Conservation (phyloP, 176 grass and related monocot species). For the Juncus inflexus region DNA sequence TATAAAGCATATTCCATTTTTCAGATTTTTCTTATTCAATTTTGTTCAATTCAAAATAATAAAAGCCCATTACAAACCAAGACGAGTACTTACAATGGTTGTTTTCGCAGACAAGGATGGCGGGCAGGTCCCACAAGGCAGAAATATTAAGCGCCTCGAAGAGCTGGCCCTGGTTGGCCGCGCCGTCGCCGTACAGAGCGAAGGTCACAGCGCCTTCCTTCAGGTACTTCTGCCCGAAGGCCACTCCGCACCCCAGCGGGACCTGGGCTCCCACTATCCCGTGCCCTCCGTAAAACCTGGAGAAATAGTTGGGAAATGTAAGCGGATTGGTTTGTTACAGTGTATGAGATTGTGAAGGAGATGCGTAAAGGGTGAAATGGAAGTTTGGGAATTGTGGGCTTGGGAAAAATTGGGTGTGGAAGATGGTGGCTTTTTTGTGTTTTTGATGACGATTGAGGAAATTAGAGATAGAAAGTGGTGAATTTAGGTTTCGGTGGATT, state of each 20-base stretch:
- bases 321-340: too few species aligned
- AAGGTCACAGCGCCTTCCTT: constrained; percentile 78
- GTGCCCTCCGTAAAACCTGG: constrained; percentile 65
- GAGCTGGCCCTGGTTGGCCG: constrained; percentile 88
- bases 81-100: constrained; percentile 61
- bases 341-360: too few species aligned
- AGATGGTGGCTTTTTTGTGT: too few species aligned
- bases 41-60: too few species aligned
- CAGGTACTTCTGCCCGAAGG: constrained; percentile 74
- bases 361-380: too few species aligned
- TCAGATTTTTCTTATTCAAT: too few species aligned
- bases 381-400: too few species aligned
- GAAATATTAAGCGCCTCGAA: constrained; percentile 98
- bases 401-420: too few species aligned
- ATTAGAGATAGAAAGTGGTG: too few species aligned
- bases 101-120: constrained; percentile 91
- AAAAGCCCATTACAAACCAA: background rate
- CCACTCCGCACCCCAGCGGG: constrained; percentile 64
- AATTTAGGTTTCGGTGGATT: too few species aligned
- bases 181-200: constrained; percentile 70
- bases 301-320: background rate
- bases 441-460: too few species aligned
- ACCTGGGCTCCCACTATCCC: constrained; percentile 91
- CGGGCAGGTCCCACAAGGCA: constrained; percentile 82
- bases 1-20: too few species aligned